Percentiles rank a stretch among this genome's conserved stretches.
Evolutionary conservation across 495 filamentous ascomycete genomes (phyloP).

Genomic region (Neurospora pannonica): DNA sequence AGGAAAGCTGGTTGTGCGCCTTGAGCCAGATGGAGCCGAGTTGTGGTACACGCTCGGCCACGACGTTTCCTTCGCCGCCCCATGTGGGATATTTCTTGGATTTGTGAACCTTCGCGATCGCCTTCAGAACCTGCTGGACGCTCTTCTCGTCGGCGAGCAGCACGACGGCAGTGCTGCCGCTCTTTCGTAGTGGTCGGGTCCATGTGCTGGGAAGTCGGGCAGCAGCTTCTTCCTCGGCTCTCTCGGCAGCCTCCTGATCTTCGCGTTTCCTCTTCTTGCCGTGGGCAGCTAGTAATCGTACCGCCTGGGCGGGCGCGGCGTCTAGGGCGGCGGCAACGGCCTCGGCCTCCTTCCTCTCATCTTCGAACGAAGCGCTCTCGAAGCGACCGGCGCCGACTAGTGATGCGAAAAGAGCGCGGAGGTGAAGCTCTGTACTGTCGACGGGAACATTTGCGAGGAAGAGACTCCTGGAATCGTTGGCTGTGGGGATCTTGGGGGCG

Average conservation of each 20-base stretch:
- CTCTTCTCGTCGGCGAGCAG: constrained; percentile 73
- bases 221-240: constrained; percentile 41
- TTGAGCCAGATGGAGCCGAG: constrained; percentile 56
- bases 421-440: constrained; percentile 68
- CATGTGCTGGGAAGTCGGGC: constrained; percentile 57
- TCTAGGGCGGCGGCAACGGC: constrained; percentile 11
- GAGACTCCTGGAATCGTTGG: constrained; percentile 62
- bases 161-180: constrained; percentile 70
- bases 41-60: constrained; percentile 41
- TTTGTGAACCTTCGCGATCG: constrained; percentile 52
- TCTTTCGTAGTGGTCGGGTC: constrained; percentile 60
- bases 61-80: constrained; percentile 42
- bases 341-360: constrained; percentile 24
- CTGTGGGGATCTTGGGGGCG: constrained; percentile 63
- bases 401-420: constrained; percentile 62
- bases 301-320: constrained; percentile 29
- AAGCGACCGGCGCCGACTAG: constrained; percentile 66
- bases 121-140: constrained; percentile 63
- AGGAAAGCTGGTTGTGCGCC: constrained; percentile 55
- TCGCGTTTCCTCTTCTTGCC: constrained; percentile 61
- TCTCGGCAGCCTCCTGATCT: constrained; percentile 41
- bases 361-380: constrained; percentile 65
- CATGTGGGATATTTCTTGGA: constrained; percentile 48
- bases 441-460: constrained; percentile 83
- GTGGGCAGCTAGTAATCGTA: constrained; percentile 32